Conservation (phyloP, 371 early-diverging fungal species). For the Mortierella sp. region DNA sequence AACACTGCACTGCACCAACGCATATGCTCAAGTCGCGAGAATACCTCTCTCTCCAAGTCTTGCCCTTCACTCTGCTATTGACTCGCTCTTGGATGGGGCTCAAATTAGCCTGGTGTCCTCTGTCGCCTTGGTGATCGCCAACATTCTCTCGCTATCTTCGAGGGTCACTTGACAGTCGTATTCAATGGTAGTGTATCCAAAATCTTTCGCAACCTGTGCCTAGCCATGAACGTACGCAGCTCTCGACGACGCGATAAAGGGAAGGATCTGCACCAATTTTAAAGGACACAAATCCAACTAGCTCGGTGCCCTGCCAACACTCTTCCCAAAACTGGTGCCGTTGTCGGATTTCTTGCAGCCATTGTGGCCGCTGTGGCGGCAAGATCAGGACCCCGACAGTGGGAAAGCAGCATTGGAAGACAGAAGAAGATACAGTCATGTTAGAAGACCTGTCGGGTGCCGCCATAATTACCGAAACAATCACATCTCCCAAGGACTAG, state of each 20-base stretch:
- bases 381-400: slow-evolving; percentile 35
- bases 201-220: slow-evolving; percentile 42
- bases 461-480: slow-evolving; percentile 5
- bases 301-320: slow-evolving; percentile 65
- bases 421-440: slow-evolving; percentile 38
- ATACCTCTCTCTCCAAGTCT: slow-evolving; percentile 31
- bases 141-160: slow-evolving; percentile 42
- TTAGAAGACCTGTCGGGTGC: slow-evolving; percentile 53
- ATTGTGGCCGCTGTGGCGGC: slow-evolving; percentile 50
- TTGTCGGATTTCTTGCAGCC: slow-evolving; percentile 60
- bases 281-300: slow-evolving; percentile 60
- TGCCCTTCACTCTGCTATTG: slow-evolving; percentile 41
- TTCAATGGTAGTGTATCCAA: slow-evolving; percentile 35
- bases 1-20: slow-evolving; percentile 41
- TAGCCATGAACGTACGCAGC: slow-evolving; percentile 9
- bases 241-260: no score
- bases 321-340: slow-evolving; percentile 61
- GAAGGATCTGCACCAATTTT: slow-evolving; percentile 67
- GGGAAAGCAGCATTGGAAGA: slow-evolving; percentile 48
- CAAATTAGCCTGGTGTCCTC: slow-evolving; percentile 21
- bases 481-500: slow-evolving; percentile 20
- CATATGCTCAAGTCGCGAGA: slow-evolving; percentile 26
- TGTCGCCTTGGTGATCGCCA: slow-evolving; percentile 20
- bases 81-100: slow-evolving; percentile 28
- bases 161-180: slow-evolving; percentile 34